These are phyloP conservation scores for Tylopilus sp. DNA, from an alignment of 1,284 basidiomycete genomes.

Conservation along the genomic window DNA sequence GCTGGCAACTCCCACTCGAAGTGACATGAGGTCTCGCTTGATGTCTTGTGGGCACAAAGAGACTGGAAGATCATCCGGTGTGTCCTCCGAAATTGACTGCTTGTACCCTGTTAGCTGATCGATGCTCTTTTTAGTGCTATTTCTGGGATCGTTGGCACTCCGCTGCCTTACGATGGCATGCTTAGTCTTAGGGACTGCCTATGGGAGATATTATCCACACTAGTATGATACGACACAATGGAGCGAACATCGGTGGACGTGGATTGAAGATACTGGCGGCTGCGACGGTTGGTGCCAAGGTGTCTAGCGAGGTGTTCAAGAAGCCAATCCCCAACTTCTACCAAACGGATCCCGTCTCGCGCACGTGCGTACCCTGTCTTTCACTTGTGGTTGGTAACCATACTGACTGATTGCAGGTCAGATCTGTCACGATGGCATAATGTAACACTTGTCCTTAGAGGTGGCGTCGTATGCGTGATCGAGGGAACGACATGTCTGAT, in stretches of 20 bases:
- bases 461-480: conserved; percentile 53
- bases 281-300: conserved; percentile 61
- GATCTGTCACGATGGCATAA: conserved; percentile 87
- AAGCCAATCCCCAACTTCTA: conserved; percentile 95
- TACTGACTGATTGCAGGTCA: conserved; percentile 38
- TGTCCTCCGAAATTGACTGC: neutral
- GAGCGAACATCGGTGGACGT: conserved; percentile 80
- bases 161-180: conserved; percentile 91
- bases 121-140: conserved; percentile 71
- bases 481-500: too few relatives aligned
- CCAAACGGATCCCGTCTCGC: conserved; percentile 88
- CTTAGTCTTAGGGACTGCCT: conserved; percentile 89
- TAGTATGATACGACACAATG: conserved; percentile 87
- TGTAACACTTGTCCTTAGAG: too few relatives aligned
- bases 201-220: conserved; percentile 94
- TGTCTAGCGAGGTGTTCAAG: conserved; percentile 68
- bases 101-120: neutral
- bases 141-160: conserved; percentile 83
- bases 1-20: too few relatives aligned
- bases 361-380: conserved; percentile 65
- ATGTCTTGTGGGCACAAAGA: too few relatives aligned
- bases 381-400: neutral
- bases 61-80: conserved; percentile 99
- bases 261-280: conserved; percentile 68
- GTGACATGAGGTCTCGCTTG: too few relatives aligned